Evolutionary conservation across 495 filamentous ascomycete genomes (phyloP), one percentile per base, ranked within the genome.

Genomic region (Friedmanniomyces endolithicus): DNA sequence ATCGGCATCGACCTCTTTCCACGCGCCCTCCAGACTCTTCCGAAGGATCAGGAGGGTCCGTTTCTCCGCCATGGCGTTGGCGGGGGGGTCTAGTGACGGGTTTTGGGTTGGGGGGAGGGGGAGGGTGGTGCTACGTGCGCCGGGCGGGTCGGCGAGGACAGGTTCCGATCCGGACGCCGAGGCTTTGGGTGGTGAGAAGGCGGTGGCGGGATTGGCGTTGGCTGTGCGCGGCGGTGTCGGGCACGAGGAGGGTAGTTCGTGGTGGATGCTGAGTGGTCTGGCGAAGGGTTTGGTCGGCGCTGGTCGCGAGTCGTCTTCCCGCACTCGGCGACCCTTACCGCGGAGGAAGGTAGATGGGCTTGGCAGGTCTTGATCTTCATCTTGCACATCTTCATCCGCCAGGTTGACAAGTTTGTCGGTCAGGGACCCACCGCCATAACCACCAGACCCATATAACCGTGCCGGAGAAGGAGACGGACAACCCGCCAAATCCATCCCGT

Each of bases 11-110:
- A 60, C 51, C 49, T 61, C 62, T 17, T 57, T 57, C 62, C 63
- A 70, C 1, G 58, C 33, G 24, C 67, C 67, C 25, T 58, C 63
- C n/a, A 70, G 23, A 47, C 59, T 63, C n/a, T 64, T 50, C 1
- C 67, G 63, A 6, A 70, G 60, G 11, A n/a, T n/a, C n/a, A 48
- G 39, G 47, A 70, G 60, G 25, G 50, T 48, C 11, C 58, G 60
- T 37, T 62, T 67, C 48, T 66, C n/a, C n/a, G n/a, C n/a, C n/a
- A n/a, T n/a, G n/a, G n/a, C n/a, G n/a, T n/a, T n/a, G n/a, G 14
- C 59, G 56, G 20, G 47, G 6, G 17, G 50, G 12, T 53, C 6
- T 3, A 19, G 44, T 2, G 4, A 8, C 19, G 11, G 44, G 12
- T 16, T 7, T 22, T 16, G 44, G 23, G 12, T 48, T 14, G 24